A percentile compares a stretch with the other conserved stretches of the same genome.
Conservation (phyloP, 140 eudicot genomes). For the Flaveria floridana region DNA sequence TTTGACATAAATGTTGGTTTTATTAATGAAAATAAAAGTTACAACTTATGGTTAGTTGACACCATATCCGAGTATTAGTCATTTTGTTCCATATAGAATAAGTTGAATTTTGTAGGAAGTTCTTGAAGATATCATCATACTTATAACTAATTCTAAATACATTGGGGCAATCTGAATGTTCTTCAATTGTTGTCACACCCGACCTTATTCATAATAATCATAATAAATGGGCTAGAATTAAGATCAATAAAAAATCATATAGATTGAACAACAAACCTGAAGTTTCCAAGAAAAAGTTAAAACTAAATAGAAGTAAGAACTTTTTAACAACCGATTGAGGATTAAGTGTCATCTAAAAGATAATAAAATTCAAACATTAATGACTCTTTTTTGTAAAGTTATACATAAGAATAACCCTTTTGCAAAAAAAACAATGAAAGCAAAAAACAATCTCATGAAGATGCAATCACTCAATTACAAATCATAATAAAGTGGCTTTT, state of each 20-base stretch:
- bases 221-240: slow-evolving; percentile 6
- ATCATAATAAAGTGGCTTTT: slow-evolving; percentile 28
- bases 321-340: too few relatives aligned
- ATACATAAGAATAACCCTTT: not conserved
- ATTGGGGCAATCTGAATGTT: slow-evolving; percentile 78
- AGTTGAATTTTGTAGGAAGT: slow-evolving; percentile 61
- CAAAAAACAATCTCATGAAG: slow-evolving; percentile 19
- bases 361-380: not conserved
- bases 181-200: slow-evolving; percentile 93
- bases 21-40: slow-evolving; percentile 1
- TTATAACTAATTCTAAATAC: slow-evolving; percentile 60
- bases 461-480: slow-evolving; percentile 15
- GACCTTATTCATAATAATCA: slow-evolving; percentile 49
- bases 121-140: slow-evolving; percentile 72
- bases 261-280: slow-evolving; percentile 46
- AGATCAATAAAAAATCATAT: not conserved
- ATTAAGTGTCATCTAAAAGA: too few relatives aligned
- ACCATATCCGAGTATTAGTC: slow-evolving; percentile 90
- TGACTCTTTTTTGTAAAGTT: slow-evolving; percentile 1
- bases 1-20: slow-evolving; percentile 3
- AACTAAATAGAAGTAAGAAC: too few relatives aligned
- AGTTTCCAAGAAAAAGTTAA: slow-evolving; percentile 65
- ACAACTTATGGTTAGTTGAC: slow-evolving; percentile 76
- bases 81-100: slow-evolving; percentile 81
- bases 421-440: slow-evolving; percentile 1